A percentile compares a stretch with the other conserved stretches of the same genome.
Evolutionary conservation across 192 early-diverging fungal genomes (phyloP).

Genomic region (Dissophora ornata): DNA sequence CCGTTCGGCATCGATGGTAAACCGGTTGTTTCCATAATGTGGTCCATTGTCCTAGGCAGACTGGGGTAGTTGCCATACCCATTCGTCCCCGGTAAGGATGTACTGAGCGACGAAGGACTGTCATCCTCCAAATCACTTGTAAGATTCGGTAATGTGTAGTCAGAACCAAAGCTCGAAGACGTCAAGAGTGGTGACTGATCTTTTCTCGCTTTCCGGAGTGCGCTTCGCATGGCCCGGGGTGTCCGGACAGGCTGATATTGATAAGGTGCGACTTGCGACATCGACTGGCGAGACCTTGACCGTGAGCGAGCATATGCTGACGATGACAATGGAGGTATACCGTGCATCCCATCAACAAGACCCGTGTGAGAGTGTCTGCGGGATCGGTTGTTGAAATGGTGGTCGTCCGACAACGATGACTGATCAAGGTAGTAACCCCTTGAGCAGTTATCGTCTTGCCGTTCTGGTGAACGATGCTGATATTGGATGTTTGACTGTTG

Average conservation of each 20-base stretch:
- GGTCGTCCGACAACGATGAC: neutral
- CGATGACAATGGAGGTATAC: neutral
- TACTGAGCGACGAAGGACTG: slow-evolving; percentile 4
- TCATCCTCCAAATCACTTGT: slow-evolving; percentile 5
- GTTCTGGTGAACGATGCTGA: neutral
- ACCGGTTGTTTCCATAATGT: too few relatives aligned
- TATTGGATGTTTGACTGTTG: neutral
- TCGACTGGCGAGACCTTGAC: slow-evolving; percentile 14
- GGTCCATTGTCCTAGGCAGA: too few relatives aligned
- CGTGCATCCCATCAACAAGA: neutral
- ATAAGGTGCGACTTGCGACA: slow-evolving; percentile 11
- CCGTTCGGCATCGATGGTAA: too few relatives aligned
- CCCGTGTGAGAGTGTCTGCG: slow-evolving; percentile 44
- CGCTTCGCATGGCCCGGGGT: slow-evolving; percentile 19
- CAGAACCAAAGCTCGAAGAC: slow-evolving; percentile 37
- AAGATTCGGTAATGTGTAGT: neutral
- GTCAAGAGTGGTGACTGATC: slow-evolving; percentile 46
- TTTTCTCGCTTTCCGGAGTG: slow-evolving; percentile 35
- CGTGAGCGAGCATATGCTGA: slow-evolving; percentile 3
- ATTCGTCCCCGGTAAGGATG: too few relatives aligned
- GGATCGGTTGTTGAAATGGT: neutral
- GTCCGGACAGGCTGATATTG: slow-evolving; percentile 27
- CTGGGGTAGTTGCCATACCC: too few relatives aligned
- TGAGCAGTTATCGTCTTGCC: too few relatives aligned
- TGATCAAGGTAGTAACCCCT: too few relatives aligned